phyloP scores from a whole-genome alignment of 1,139 yeast genomes.

The Taphrina communis region DNA sequence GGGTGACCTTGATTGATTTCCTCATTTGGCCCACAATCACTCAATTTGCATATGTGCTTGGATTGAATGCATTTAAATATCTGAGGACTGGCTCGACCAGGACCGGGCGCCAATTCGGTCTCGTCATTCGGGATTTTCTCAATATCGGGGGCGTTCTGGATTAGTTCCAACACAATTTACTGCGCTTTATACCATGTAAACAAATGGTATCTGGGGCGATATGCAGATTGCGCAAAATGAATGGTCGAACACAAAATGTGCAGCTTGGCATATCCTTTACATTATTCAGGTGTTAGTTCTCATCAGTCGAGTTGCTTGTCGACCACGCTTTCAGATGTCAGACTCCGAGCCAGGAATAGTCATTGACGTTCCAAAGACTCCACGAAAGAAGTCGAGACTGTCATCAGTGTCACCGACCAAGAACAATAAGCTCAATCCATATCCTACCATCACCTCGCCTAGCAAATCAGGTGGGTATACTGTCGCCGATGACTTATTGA shows the following conservation, averaged over 20 bases:
- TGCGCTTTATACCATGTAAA: too few relatives aligned
- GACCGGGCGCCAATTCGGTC: conserved; percentile 31
- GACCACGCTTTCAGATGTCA: not conserved
- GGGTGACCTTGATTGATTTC: conserved; percentile 34
- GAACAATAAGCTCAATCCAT: not conserved
- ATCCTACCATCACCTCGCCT: conserved; percentile 5
- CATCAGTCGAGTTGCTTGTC: too few relatives aligned
- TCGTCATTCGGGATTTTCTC: conserved; percentile 25
- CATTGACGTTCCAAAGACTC: not conserved
- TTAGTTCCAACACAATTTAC: not conserved
- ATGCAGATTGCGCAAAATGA: too few relatives aligned
- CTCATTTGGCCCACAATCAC: conserved; percentile 34
- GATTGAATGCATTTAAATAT: conserved; percentile 32
- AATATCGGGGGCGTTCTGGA: conserved; percentile 38
- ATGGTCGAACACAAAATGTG: not conserved
- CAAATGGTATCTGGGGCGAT: too few relatives aligned
- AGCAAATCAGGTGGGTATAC: conserved; percentile 7
- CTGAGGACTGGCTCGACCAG: conserved; percentile 32
- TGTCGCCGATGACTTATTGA: conserved; percentile 4
- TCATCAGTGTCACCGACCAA: not conserved
- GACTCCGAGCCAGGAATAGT: not conserved
- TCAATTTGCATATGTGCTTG: conserved; percentile 28
- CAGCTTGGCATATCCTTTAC: not conserved
- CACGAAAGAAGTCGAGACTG: not conserved
- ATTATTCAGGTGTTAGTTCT: too few relatives aligned